phyloP scores from a whole-genome alignment of 257 asterid species.

The Primulina huaijiensis region DNA sequence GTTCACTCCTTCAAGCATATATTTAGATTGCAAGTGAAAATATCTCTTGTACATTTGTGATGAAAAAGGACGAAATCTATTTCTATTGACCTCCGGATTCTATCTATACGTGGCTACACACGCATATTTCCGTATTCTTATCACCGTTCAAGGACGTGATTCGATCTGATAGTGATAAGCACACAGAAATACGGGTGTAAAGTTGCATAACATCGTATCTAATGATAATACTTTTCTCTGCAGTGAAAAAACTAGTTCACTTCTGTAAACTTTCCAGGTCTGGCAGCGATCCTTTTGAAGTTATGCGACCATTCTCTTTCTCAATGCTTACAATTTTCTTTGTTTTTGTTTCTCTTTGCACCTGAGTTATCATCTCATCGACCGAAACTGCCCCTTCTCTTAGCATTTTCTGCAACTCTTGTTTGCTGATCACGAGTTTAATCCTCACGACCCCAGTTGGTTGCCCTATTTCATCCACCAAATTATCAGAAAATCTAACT shows the following conservation, averaged over 20 bases:
- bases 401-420: constrained; percentile 61
- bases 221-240: neutral
- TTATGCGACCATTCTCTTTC: constrained; percentile 8
- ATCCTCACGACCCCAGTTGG: constrained; percentile 50
- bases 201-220: constrained; percentile 2
- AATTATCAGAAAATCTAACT: constrained; percentile 43
- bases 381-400: constrained; percentile 45
- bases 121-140: neutral
- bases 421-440: constrained; percentile 67
- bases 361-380: constrained; percentile 37
- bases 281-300: constrained; percentile 24
- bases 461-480: constrained; percentile 32
- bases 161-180: neutral
- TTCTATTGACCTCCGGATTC: constrained; percentile 19
- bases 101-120: constrained; percentile 2
- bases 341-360: constrained; percentile 25
- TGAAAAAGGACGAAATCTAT: constrained; percentile 18
- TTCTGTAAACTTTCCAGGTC: constrained; percentile 45
- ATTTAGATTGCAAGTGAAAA: constrained; percentile 8
- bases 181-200: neutral
- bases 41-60: constrained; percentile 31
- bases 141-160: neutral
- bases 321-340: constrained; percentile 20
- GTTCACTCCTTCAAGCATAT: constrained; percentile 4
- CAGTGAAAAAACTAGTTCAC: constrained; percentile 23